Evolutionary conservation across 441 rosid species (phyloP).

Genomic region (Eruca vesicaria): DNA sequence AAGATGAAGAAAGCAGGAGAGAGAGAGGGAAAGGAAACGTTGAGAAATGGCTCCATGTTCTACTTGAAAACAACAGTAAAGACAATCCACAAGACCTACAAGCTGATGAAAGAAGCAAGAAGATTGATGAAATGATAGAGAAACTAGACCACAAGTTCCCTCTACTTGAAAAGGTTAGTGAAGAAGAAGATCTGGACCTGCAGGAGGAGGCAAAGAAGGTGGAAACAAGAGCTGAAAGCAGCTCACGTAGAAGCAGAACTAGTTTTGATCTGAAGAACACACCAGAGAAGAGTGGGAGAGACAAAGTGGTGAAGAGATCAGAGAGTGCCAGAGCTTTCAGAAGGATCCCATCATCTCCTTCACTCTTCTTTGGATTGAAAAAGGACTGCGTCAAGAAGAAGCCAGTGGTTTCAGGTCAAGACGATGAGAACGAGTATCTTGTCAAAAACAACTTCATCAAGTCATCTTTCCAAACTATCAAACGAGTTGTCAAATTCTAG

Average conservation of each 20-base stretch:
- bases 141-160: constrained; percentile 62
- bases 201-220: constrained; percentile 24
- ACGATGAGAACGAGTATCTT: constrained; percentile 45
- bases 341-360: constrained; percentile 88
- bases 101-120: constrained; percentile 31
- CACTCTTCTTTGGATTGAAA: constrained; percentile 64
- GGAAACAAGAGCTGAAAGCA: constrained; percentile 33
- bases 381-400: constrained; percentile 83
- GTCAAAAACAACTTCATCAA: constrained; percentile 57
- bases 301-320: constrained; percentile 57
- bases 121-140: constrained; percentile 53
- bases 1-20: constrained; percentile 72
- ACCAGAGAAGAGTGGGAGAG: constrained; percentile 46
- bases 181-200: constrained; percentile 13
- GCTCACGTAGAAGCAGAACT: constrained; percentile 38
- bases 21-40: constrained; percentile 86
- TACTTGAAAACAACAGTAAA: constrained; percentile 49
- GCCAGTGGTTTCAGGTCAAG: constrained; percentile 59
- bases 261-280: constrained; percentile 46
- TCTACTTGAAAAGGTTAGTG: constrained; percentile 28
- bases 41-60: constrained; percentile 90
- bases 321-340: constrained; percentile 79
- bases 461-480: constrained; percentile 71
- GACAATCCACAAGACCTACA: constrained; percentile 36
- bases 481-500: constrained; percentile 61